Base-by-base conservation (phyloP, 2,329 filamentous ascomycete species). In the Cyphellophora attinorum region DNA sequence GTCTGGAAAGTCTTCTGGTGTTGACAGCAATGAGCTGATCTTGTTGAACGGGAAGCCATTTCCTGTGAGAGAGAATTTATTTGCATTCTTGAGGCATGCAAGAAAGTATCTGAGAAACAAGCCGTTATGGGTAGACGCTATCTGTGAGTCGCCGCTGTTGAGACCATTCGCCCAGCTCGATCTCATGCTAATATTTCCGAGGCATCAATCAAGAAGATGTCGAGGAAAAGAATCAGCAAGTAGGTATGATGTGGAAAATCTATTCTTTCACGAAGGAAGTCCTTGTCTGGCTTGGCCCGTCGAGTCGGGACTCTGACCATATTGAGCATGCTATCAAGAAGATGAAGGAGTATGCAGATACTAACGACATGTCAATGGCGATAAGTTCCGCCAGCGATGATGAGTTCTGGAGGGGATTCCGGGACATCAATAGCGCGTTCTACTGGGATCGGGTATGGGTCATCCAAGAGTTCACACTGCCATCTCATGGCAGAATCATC, bases 141-240 rank as follows among this genome's bases (percentile, higher is more conserved):
- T 31, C 8, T 11, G 15, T n/a, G n/a, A n/a, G n/a, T n/a, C n/a
- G n/a, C n/a, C n/a, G n/a, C n/a, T n/a, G n/a, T n/a, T n/a, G n/a
- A n/a, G n/a, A n/a, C n/a, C n/a, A n/a, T n/a, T n/a, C n/a, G n/a
- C n/a, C n/a, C n/a, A n/a, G 40, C 31, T 38, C 35, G 40, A 42
- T 27, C 27, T 30, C 11, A 33, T 42, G 4, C 37, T 33, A n/a
- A n/a, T n/a, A n/a, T n/a, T n/a, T n/a, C n/a, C n/a, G n/a, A n/a
- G n/a, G n/a, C 31, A 44, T 44, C 27, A 40, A 44, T 29, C 41
- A 44, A 31, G 15, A 39, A 6, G 34, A 44, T 23, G 15, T 42
- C 11, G 39, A 33, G 5, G 41, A 44, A 23, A 18, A 36, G 19
- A 27, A 14, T 19, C 15, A 16, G 2, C 35, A 44, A 16, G 41